Base-by-base conservation (phyloP, 495 filamentous ascomycete genomes). In the Chaetomium fimeti region DNA sequence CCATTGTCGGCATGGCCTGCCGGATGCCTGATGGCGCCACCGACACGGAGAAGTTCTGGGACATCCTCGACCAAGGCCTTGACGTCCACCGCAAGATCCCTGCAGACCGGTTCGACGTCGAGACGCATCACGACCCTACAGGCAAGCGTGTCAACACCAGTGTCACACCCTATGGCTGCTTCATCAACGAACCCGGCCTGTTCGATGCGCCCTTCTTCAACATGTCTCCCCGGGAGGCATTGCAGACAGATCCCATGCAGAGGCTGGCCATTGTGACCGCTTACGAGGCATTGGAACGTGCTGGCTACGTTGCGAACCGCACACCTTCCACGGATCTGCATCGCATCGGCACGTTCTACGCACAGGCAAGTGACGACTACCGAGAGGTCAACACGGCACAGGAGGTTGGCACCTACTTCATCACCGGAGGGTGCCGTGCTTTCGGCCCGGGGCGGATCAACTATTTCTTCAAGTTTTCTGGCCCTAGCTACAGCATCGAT, bases 161-260 rank as follows among this genome's bases (percentile, higher is more conserved):
- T 55, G 86, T 91, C 68, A 92, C 91, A 1, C 89, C 88, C 8
- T 95, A 90, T 65, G 92, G 92, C 13, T 93, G 91, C 77, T 97
- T 90, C 81, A 91, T 96, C 68, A 86, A 94, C 49, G 85, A 96
- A 59, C 90, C 92, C 0, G 90, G 89, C 9, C 78, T 89, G 25
- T 97, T 97, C 69, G 93, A 97, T 62, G 86, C 90, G 36, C 82
- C 86, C 0, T 96, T 96, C 77, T 97, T 97, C 86, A 95, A 93
- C 76, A 95, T 97, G 87, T 96, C 92, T 12, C 92, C 93, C 2
- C 89, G 92, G 63, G 93, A 97, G 77, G 93, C 93, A 6, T 81
- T 85, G 53, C 90, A 95, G 66, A 92, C 91, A 0, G 93, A 97
- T 74, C 93, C 93, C 1, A 92, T 92, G 78, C 92, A 95, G 74